Conservation (phyloP, 23 red algal genomes). For the Agarophyton chilense region DNA sequence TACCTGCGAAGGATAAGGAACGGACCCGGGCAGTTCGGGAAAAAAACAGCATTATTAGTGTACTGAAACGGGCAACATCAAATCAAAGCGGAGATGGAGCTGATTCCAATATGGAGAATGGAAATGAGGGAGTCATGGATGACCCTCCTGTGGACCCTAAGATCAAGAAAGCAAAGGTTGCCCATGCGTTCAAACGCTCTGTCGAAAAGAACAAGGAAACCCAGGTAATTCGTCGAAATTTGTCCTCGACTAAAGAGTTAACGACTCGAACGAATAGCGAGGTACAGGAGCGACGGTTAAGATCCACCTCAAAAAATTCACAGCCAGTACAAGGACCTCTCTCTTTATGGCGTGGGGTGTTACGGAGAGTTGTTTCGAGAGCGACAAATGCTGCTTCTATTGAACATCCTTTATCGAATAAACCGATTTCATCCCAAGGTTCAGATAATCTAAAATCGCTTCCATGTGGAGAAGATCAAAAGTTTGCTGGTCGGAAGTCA, state of each 20-base stretch:
- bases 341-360: conserved; percentile 45
- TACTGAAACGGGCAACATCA: neutral
- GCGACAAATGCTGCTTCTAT: neutral
- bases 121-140: neutral
- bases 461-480: neutral
- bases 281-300: neutral
- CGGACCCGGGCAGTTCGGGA: neutral
- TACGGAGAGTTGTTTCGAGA: conserved; percentile 17
- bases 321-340: neutral
- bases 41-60: neutral
- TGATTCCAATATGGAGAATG: neutral
- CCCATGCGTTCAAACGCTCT: neutral
- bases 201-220: neutral
- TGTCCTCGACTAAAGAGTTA: too few relatives aligned
- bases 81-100: neutral
- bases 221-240: neutral
- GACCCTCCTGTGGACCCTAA: neutral
- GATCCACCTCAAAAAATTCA: neutral
- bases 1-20: conserved; percentile 12
- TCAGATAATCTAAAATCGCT: neutral
- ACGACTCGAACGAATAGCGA: too few relatives aligned
- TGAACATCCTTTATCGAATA: neutral
- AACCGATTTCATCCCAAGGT: neutral
- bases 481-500: neutral
- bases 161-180: neutral